Evolutionary conservation across 331 rosid genomes (phyloP).

Genomic region (Ulmus americana): DNA sequence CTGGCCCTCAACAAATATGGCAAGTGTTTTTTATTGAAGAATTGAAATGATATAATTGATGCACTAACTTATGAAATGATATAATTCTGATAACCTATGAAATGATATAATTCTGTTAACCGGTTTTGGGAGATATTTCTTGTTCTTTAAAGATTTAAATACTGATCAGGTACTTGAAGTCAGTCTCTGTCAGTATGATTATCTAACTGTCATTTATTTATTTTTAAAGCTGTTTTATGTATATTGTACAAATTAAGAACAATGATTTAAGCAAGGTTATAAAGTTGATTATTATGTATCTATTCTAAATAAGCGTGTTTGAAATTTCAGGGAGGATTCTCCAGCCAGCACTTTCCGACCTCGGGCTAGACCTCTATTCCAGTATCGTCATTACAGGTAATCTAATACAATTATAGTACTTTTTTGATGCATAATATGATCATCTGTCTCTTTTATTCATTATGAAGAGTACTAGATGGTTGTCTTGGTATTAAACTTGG

Average conservation of each 20-base stretch:
- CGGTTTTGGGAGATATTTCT: not conserved
- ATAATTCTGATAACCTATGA: not conserved
- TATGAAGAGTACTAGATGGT: not conserved
- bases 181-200: not conserved
- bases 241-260: not conserved
- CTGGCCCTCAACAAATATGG: constrained; percentile 77
- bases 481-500: not conserved
- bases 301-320: constrained; percentile 13
- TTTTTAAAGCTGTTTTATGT: not conserved
- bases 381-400: constrained; percentile 97
- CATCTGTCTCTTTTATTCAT: not conserved
- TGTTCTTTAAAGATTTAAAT: not conserved
- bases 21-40: constrained; percentile 27
- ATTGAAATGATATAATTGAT: constrained; percentile 9
- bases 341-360: constrained; percentile 85
- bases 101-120: not conserved
- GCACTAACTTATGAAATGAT: not conserved
- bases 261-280: constrained; percentile 1
- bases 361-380: constrained; percentile 79
- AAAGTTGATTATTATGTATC: constrained; percentile 6
- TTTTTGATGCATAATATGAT: not conserved
- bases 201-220: not conserved
- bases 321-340: constrained; percentile 77
- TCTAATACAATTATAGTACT: constrained; percentile 14
- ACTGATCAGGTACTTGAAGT: not conserved